Conservation (phyloP, 352 stramenopile genomes). For the Aphanomyces astaci region DNA sequence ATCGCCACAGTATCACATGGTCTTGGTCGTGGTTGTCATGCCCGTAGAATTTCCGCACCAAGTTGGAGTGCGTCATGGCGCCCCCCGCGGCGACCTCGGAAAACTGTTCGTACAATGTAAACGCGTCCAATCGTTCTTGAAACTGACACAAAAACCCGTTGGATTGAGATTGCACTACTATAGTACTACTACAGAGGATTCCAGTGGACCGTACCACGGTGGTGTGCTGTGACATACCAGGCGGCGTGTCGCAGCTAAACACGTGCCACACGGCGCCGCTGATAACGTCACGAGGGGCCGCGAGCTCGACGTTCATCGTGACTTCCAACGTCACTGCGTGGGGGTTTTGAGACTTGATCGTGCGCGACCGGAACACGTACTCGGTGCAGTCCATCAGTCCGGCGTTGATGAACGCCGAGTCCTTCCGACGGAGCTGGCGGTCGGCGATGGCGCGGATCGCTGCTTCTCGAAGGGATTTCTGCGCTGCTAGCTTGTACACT, state of each 20-base stretch:
- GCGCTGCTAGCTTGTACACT: not conserved
- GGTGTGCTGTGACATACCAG: not conserved
- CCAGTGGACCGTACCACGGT: not conserved
- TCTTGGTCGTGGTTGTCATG: not conserved
- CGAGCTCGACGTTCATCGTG: not conserved
- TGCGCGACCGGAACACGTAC: not conserved
- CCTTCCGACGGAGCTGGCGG: not conserved
- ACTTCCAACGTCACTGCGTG: not conserved
- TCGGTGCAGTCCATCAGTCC: not conserved
- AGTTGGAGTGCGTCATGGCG: not conserved
- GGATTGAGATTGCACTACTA: not conserved
- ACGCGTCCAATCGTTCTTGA: not conserved
- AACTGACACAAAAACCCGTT: not conserved
- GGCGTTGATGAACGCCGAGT: conserved; percentile 5
- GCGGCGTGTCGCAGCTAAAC: not conserved
- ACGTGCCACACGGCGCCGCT: not conserved
- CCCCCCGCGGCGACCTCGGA: not conserved
- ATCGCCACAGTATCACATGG: conserved; percentile 9
- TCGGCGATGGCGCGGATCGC: conserved; percentile 7
- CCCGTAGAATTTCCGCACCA: not conserved
- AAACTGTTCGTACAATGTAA: not conserved
- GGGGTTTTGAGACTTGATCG: not conserved
- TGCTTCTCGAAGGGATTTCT: not conserved
- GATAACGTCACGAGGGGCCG: not conserved
- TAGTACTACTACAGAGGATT: too few species aligned